Conservation (phyloP, 306 rosid species). For the Casuarina cunninghamiana region DNA sequence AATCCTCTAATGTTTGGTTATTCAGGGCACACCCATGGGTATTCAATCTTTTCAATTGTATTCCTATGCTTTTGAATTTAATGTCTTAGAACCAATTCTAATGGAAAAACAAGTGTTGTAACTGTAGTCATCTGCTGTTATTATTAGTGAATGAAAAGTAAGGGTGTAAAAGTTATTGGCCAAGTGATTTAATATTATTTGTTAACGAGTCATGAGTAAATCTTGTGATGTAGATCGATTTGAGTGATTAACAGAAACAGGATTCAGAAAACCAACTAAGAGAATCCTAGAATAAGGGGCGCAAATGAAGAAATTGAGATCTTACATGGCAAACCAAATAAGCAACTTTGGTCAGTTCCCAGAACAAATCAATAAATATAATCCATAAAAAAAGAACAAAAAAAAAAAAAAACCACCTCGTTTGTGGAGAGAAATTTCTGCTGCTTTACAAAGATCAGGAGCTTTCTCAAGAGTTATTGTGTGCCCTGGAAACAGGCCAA, state of each 20-base stretch:
- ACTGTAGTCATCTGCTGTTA: no score
- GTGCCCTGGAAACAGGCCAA: conserved; percentile 79
- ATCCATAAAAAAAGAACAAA: neutral
- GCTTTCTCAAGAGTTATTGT: conserved; percentile 48
- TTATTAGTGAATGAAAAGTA: no score
- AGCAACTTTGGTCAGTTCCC: neutral
- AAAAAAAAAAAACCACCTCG: conserved; percentile 48
- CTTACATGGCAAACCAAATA: neutral
- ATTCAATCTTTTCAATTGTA: neutral
- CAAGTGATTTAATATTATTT: neutral
- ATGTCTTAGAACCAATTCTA: neutral
- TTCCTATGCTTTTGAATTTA: neutral
- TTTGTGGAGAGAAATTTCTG: conserved; percentile 51
- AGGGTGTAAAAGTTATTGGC: neutral
- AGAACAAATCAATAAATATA: neutral
- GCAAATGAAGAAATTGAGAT: neutral
- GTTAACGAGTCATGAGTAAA: neutral
- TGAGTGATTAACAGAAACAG: no score
- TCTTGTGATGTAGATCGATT: neutral
- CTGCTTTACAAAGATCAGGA: conserved; percentile 61
- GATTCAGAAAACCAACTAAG: no score
- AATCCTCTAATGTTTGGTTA: neutral
- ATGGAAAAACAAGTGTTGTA: neutral
- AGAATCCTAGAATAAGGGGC: no score
- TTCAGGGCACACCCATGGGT: neutral